Percentiles rank a stretch among this genome's conserved stretches.
Conservation (phyloP, 2,329 filamentous ascomycete species). For the Sporothrix brunneoviolacea region DNA sequence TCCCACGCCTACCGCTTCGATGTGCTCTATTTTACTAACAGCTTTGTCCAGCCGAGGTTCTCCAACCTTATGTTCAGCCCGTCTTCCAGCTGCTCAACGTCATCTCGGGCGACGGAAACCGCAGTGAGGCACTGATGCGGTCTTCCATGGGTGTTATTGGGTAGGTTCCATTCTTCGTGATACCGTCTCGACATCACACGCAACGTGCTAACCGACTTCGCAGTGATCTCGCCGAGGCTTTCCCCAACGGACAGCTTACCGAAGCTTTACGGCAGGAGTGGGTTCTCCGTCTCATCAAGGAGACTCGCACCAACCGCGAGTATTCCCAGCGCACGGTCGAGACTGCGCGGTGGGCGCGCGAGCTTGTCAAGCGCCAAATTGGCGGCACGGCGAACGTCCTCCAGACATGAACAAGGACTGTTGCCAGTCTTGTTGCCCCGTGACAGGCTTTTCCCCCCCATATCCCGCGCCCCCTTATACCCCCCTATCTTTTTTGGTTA, state of each 20-base stretch:
- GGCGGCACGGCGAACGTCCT: constrained; percentile 47
- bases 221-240: constrained; percentile 90
- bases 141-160: constrained; percentile 97
- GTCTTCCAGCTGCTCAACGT: constrained; percentile 83
- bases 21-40: constrained; percentile 24
- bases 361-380: constrained; percentile 91
- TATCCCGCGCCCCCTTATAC: background rate
- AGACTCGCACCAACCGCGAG: constrained; percentile 83
- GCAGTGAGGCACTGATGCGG: constrained; percentile 84
- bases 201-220: constrained; percentile 1
- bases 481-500: background rate
- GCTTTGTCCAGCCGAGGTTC: constrained; percentile 48
- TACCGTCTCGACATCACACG: background rate
- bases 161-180: constrained; percentile 44
- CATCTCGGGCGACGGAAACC: constrained; percentile 75
- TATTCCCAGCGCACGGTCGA: constrained; percentile 80
- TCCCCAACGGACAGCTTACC: constrained; percentile 80
- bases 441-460: background rate
- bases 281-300: constrained; percentile 83
- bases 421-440: background rate
- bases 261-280: constrained; percentile 85
- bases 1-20: background rate
- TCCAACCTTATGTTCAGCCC: constrained; percentile 71
- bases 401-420: constrained; percentile 33
- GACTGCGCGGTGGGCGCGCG: constrained; percentile 92